Evolutionary conservation across 1,284 basidiomycete species (phyloP).

Genomic region (Takashimella tepidaria): DNA sequence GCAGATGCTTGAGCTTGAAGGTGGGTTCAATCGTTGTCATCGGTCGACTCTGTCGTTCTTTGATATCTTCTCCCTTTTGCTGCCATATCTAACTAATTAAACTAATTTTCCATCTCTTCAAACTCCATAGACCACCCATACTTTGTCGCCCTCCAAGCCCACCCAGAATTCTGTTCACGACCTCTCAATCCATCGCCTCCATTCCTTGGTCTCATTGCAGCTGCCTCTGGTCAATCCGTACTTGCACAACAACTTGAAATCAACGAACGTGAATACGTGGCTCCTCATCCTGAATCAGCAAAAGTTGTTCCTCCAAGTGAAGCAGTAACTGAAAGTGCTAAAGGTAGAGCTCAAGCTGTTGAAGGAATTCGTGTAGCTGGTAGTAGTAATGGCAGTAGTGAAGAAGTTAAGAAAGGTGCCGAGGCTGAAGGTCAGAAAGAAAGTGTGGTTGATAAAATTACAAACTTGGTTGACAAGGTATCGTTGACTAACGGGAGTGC

Average conservation of each 20-base stretch:
- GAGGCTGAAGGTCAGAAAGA: neutral
- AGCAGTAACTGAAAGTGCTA: constrained; percentile 39
- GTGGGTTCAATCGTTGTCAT: constrained; percentile 56
- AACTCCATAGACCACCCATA: constrained; percentile 75
- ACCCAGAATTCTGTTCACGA: constrained; percentile 98
- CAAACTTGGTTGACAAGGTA: neutral
- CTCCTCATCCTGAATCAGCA: constrained; percentile 52
- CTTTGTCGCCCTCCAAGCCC: constrained; percentile 92
- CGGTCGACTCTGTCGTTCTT: no score
- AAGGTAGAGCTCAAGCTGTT: constrained; percentile 38
- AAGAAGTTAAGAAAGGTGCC: constrained; percentile 14
- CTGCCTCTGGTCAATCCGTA: constrained; percentile 61
- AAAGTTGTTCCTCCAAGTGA: constrained; percentile 45
- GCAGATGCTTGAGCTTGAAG: constrained; percentile 86
- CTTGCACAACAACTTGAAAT: constrained; percentile 69
- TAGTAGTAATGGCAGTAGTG: no score
- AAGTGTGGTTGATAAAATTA: neutral
- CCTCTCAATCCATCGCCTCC: constrained; percentile 96
- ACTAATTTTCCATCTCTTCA: neutral
- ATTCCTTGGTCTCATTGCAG: constrained; percentile 93
- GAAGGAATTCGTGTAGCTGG: constrained; percentile 34
- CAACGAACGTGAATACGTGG: constrained; percentile 55
- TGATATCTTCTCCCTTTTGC: neutral
- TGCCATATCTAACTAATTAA: no score
- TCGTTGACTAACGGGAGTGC: neutral